phyloP scores from a whole-genome alignment of 805 yeast species.

The Myxozyma neotropica region DNA sequence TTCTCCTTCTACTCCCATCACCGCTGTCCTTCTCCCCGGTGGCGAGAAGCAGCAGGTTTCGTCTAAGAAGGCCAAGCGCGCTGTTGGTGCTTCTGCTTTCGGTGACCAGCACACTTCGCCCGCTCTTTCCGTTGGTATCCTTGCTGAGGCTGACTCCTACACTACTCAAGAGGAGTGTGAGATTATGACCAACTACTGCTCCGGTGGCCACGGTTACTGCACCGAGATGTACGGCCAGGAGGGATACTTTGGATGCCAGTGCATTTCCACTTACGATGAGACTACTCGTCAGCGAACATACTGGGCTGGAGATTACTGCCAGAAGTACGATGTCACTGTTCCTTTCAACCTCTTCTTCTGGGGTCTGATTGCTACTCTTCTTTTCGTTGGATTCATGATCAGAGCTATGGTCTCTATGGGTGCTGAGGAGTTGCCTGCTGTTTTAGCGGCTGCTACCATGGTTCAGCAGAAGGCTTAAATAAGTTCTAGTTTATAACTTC shows the following conservation, averaged over 20 bases:
- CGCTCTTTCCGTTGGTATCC: constrained; percentile 31
- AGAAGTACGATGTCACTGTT: constrained; percentile 66
- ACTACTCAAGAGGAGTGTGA: constrained; percentile 42
- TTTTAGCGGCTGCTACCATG: constrained; percentile 57
- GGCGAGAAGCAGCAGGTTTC: constrained; percentile 15
- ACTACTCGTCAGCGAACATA: constrained; percentile 40
- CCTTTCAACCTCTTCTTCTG: constrained; percentile 71
- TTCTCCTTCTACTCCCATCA: constrained; percentile 30
- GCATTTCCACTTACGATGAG: constrained; percentile 40
- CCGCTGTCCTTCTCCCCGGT: constrained; percentile 33
- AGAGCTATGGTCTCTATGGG: constrained; percentile 55
- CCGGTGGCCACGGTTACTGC: constrained; percentile 46
- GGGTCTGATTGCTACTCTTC: constrained; percentile 43
- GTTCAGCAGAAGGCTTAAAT: constrained; percentile 31
- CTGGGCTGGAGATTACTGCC: constrained; percentile 57
- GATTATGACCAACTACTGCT: constrained; percentile 42
- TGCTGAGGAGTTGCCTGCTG: constrained; percentile 62
- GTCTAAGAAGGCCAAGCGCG: constrained; percentile 35
- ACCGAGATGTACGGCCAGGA: constrained; percentile 37
- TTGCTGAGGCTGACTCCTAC: constrained; percentile 32
- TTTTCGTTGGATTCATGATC: constrained; percentile 52
- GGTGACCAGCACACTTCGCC: constrained; percentile 34
- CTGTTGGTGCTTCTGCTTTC: constrained; percentile 23
- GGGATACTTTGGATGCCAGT: constrained; percentile 43
- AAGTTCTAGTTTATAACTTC: not conserved